A percentile compares a stretch with the other conserved stretches of the same genome.
phyloP scores from a whole-genome alignment of 1,284 basidiomycete genomes.

The Pseudozyma sp. region DNA sequence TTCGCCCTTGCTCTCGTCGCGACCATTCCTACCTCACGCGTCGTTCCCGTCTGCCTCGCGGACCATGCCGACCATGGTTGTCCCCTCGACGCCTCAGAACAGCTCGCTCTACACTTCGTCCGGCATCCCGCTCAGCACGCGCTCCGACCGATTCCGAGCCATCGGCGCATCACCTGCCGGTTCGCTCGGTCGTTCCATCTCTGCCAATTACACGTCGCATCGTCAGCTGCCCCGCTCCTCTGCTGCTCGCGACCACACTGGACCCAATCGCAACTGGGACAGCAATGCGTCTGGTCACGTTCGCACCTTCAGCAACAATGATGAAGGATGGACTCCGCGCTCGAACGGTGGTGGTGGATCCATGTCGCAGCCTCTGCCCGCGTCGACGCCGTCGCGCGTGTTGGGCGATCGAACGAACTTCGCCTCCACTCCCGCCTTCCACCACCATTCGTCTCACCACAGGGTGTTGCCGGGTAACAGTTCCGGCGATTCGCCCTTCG shows the following conservation, averaged over 20 bases:
- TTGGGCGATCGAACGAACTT: slow-evolving; percentile 36
- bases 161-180: slow-evolving; percentile 32
- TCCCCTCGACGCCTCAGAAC: slow-evolving; percentile 28
- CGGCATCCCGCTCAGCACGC: slow-evolving; percentile 30
- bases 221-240: slow-evolving; percentile 18
- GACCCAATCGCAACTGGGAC: slow-evolving; percentile 21
- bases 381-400: slow-evolving; percentile 36
- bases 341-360: slow-evolving; percentile 9
- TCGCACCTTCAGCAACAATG: slow-evolving; percentile 17
- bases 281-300: slow-evolving; percentile 1
- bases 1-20: slow-evolving; percentile 35
- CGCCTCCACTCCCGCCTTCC: slow-evolving; percentile 9
- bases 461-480: slow-evolving; percentile 3
- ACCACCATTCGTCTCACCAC: slow-evolving; percentile 2
- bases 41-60: slow-evolving; percentile 31
- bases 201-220: slow-evolving; percentile 27
- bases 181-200: slow-evolving; percentile 32
- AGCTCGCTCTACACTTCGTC: slow-evolving; percentile 9
- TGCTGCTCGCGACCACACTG: slow-evolving; percentile 1
- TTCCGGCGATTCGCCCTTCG: slow-evolving; percentile 21
- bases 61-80: slow-evolving; percentile 23
- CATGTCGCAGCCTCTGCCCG: slow-evolving; percentile 25
- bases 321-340: slow-evolving; percentile 21
- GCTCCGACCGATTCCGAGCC: slow-evolving; percentile 40
- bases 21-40: slow-evolving; percentile 27